Percentiles rank a stretch among this genome's conserved stretches.
phyloP scores from a whole-genome alignment of 2,329 filamentous ascomycete species.

The Chrysoporthe cubensis region DNA sequence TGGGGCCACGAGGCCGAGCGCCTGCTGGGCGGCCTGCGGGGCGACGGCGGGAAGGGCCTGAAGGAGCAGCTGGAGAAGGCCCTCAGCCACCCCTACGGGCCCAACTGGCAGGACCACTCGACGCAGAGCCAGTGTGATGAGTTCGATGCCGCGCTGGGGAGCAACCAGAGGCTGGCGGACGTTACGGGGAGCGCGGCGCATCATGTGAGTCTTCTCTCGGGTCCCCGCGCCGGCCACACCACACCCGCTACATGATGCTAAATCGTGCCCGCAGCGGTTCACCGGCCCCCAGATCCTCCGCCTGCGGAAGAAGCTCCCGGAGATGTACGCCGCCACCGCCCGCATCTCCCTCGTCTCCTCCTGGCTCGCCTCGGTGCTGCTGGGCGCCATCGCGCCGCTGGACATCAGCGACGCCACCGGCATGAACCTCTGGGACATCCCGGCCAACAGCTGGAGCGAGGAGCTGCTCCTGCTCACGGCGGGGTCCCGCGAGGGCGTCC shows the following conservation, averaged over 20 bases:
- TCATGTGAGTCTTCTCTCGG: constrained; percentile 62
- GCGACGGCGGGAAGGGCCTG: constrained; percentile 57
- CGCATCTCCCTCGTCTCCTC: constrained; percentile 94
- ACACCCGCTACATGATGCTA: not conserved
- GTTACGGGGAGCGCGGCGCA: constrained; percentile 92
- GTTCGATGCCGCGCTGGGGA: constrained; percentile 76
- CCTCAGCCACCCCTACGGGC: constrained; percentile 84
- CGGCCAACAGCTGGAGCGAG: constrained; percentile 72
- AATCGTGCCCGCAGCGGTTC: constrained; percentile 68
- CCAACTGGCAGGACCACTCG: constrained; percentile 98
- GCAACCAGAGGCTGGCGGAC: constrained; percentile 69
- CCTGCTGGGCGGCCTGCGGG: constrained; percentile 59
- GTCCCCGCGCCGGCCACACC: not conserved
- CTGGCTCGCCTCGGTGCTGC: constrained; percentile 87
- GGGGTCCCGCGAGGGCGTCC: constrained; percentile 60
- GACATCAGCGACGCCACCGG: constrained; percentile 95
- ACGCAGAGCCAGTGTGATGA: constrained; percentile 89
- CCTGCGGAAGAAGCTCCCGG: constrained; percentile 78
- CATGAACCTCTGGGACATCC: constrained; percentile 96
- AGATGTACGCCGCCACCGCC: constrained; percentile 78
- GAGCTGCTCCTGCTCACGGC: constrained; percentile 76
- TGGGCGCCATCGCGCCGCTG: constrained; percentile 83
- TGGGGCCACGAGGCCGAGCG: constrained; percentile 75
- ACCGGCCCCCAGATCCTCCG: constrained; percentile 96
- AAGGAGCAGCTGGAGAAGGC: constrained; percentile 73